Evolutionary conservation across 768 basidiomycete species (phyloP).

Genomic region (Dacryopinax primogenitus): DNA sequence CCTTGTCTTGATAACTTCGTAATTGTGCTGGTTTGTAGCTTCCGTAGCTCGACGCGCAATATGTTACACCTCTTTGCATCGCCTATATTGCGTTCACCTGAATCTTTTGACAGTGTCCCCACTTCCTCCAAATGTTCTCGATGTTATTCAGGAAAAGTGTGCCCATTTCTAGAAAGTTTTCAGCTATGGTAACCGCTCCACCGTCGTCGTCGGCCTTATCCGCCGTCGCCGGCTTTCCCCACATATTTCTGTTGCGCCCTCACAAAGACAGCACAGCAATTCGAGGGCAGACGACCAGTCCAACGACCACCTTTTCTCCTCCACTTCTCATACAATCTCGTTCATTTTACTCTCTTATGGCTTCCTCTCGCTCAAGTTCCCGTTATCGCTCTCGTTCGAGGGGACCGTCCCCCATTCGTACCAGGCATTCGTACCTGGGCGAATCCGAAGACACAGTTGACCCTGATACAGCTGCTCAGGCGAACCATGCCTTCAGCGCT

Average conservation of each 20-base stretch:
- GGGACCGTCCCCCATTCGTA: not conserved
- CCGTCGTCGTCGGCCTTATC: not conserved
- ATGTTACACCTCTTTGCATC: not conserved
- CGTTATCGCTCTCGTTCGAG: not conserved
- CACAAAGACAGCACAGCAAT: not conserved
- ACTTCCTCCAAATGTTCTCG: not conserved
- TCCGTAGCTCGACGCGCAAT: conserved; percentile 1
- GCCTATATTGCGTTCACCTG: not conserved
- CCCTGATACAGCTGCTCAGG: not conserved
- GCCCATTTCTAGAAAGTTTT: not conserved
- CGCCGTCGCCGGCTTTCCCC: not conserved
- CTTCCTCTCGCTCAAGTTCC: not conserved
- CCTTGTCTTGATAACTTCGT: not conserved
- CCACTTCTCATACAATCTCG: not conserved
- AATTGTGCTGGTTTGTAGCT: not conserved
- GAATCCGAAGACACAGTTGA: not conserved
- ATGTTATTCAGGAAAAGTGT: not conserved
- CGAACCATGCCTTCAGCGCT: conserved; percentile 38
- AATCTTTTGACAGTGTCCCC: not conserved
- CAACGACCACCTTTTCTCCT: not conserved
- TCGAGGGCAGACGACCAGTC: not conserved
- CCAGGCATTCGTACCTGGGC: not conserved
- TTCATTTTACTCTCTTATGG: not conserved
- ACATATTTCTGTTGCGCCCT: not conserved
- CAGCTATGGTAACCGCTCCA: not conserved